These are phyloP conservation scores for Pseudogymnoascus sp. DNA, from an alignment of 2,329 filamentous ascomycete species.

Conservation along the genomic window DNA sequence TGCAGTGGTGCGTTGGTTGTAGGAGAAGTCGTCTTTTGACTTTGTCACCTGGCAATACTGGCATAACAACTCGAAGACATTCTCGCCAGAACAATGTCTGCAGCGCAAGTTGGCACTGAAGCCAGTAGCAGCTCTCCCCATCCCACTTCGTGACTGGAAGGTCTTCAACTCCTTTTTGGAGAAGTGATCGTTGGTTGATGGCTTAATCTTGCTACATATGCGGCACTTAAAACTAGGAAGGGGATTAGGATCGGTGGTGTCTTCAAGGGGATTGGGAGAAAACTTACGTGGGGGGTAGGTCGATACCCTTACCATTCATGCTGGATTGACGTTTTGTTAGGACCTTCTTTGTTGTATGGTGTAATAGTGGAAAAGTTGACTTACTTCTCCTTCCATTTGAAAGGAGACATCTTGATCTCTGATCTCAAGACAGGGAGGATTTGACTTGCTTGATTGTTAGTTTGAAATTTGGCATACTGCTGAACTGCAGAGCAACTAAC, in stretches of 20 bases:
- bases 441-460: neutral
- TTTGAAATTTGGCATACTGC: neutral
- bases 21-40: slow-evolving; percentile 40
- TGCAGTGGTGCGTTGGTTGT: slow-evolving; percentile 36
- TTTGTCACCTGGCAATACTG: slow-evolving; percentile 37
- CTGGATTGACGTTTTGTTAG: neutral
- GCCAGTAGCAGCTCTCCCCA: slow-evolving; percentile 13
- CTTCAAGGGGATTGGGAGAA: neutral
- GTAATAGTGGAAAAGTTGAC: neutral
- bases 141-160: slow-evolving; percentile 17
- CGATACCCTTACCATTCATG: slow-evolving; percentile 8
- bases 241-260: slow-evolving; percentile 8
- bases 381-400: neutral
- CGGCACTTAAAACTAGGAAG: slow-evolving; percentile 36
- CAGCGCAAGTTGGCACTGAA: slow-evolving; percentile 29
- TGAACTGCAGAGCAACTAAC: neutral
- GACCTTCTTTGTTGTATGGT: neutral
- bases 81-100: slow-evolving; percentile 33
- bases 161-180: slow-evolving; percentile 38
- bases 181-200: slow-evolving; percentile 25
- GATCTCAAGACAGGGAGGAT: neutral
- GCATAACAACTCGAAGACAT: slow-evolving; percentile 39
- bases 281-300: slow-evolving; percentile 11
- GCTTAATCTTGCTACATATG: slow-evolving; percentile 35
- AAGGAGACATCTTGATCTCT: neutral